These are phyloP conservation scores for Citrullus amarus DNA, from an alignment of 306 rosid genomes.

Conservation along the genomic window DNA sequence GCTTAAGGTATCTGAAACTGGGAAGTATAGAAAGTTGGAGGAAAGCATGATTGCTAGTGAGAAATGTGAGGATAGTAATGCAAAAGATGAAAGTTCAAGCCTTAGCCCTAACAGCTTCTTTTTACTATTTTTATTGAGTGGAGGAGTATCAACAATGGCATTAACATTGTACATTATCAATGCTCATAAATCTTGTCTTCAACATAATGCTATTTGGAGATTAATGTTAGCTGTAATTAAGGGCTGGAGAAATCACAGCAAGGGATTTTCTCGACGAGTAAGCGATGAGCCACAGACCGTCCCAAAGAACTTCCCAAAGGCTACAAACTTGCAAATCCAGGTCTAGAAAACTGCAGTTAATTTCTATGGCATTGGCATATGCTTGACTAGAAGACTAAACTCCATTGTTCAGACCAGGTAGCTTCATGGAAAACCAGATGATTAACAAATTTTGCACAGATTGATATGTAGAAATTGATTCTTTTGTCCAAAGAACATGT, in stretches of 20 bases:
- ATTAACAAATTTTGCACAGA: background rate
- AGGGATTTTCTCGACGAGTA: conserved; percentile 13
- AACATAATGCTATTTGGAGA: conserved; percentile 8
- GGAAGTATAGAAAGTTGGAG: conserved; percentile 19
- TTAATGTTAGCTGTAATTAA: conserved; percentile 11
- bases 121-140: conserved; percentile 25
- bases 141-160: conserved; percentile 29
- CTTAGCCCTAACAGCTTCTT: conserved; percentile 30
- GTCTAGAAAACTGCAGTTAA: background rate
- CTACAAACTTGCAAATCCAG: background rate
- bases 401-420: too few species aligned
- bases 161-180: conserved; percentile 16
- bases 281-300: conserved; percentile 9
- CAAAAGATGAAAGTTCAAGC: conserved; percentile 16
- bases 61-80: conserved; percentile 13
- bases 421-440: too few species aligned
- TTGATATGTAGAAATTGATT: background rate
- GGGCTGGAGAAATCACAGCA: conserved; percentile 15
- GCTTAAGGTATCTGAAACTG: conserved; percentile 19
- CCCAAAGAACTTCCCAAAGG: background rate
- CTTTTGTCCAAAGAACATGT: background rate
- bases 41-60: conserved; percentile 22
- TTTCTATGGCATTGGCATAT: too few species aligned
- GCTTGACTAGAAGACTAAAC: too few species aligned
- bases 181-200: background rate